Evolutionary conservation across 371 early-diverging fungal genomes (phyloP).

Genomic region (Mortierella sp.): DNA sequence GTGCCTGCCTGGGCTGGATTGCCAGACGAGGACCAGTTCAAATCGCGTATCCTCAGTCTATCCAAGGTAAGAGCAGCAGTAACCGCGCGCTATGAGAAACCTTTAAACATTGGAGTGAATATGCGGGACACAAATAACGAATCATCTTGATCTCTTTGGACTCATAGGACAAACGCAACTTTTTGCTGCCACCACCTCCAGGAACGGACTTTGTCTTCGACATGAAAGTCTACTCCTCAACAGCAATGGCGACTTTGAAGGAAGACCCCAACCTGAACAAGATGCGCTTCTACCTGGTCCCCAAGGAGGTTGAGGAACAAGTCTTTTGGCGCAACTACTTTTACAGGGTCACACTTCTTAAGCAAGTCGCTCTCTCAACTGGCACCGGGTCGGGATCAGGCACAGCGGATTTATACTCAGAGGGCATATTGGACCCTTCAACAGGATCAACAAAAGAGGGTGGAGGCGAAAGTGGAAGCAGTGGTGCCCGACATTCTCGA

Average conservation of each 20-base stretch:
- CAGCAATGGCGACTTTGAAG: constrained; percentile 73
- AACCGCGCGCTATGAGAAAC: neutral
- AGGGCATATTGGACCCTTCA: neutral
- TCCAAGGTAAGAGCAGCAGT: constrained; percentile 62
- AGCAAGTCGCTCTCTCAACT: constrained; percentile 60
- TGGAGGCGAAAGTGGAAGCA: constrained; percentile 8
- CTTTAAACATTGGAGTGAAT: neutral
- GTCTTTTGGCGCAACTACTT: constrained; percentile 85
- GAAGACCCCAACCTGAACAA: constrained; percentile 70
- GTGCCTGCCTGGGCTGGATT: constrained; percentile 74
- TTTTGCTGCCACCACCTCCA: constrained; percentile 75
- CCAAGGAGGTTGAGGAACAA: constrained; percentile 74
- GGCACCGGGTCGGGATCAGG: constrained; percentile 1
- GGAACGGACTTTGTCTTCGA: constrained; percentile 80
- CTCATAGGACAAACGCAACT: constrained; percentile 77
- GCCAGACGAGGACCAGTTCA: constrained; percentile 69
- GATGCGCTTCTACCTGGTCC: constrained; percentile 79
- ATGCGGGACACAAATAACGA: neutral
- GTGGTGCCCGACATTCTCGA: neutral
- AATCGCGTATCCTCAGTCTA: constrained; percentile 68
- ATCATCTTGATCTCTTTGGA: constrained; percentile 1
- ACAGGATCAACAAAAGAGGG: constrained; percentile 4
- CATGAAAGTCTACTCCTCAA: constrained; percentile 68
- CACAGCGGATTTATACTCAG: neutral
- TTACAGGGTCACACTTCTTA: constrained; percentile 77